Evolutionary conservation across 495 filamentous ascomycete species (phyloP).

Genomic region (Penicillium macrosclerotiorum): DNA sequence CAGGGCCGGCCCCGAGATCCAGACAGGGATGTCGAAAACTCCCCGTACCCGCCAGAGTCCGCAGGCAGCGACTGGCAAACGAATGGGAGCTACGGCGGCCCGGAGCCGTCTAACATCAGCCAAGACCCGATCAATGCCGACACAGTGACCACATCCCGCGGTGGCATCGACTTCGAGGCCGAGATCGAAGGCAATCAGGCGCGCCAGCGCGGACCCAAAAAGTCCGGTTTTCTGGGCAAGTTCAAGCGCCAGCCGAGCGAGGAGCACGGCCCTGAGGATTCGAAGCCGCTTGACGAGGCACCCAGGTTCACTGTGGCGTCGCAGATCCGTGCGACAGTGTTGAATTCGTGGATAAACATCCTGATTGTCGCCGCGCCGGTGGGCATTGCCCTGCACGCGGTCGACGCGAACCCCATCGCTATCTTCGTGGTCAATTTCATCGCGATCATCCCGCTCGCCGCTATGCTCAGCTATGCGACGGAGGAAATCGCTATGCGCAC

Average conservation of each 20-base stretch:
- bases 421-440: constrained; percentile 89
- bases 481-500: constrained; percentile 54
- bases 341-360: constrained; percentile 83
- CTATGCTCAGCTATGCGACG: constrained; percentile 55
- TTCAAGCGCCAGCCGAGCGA: constrained; percentile 10
- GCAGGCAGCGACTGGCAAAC: constrained; percentile 20
- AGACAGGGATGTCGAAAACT: constrained; percentile 23
- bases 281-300: constrained; percentile 35
- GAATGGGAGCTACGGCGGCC: no score
- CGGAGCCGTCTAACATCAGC: constrained; percentile 33
- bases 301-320: constrained; percentile 64
- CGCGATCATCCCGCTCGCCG: constrained; percentile 68
- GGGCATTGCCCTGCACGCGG: constrained; percentile 69
- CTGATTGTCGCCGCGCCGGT: constrained; percentile 75
- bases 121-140: constrained; percentile 39
- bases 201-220: constrained; percentile 23
- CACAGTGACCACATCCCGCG: constrained; percentile 8
- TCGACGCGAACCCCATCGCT: constrained; percentile 51
- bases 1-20: constrained; percentile 25
- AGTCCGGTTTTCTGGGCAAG: constrained; percentile 19
- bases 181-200: constrained; percentile 12
- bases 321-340: constrained; percentile 67
- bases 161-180: constrained; percentile 9
- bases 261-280: constrained; percentile 9
- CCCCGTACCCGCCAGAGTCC: constrained; percentile 28